Evolutionary conservation across 352 stramenopile genomes (phyloP).

Genomic region (Globisporangium ultimum): DNA sequence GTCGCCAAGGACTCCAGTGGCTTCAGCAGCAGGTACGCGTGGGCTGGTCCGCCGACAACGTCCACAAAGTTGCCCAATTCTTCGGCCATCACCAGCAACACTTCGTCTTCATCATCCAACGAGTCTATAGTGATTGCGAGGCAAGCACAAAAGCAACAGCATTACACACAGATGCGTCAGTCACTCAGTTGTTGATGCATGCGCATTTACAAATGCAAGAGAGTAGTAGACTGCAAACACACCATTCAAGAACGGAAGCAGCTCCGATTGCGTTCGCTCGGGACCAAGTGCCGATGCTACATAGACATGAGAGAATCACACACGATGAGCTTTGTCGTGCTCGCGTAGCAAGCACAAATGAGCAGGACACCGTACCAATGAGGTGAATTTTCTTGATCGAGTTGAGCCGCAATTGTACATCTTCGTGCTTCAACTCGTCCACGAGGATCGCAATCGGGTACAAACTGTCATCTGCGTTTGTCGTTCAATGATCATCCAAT

Average conservation of each 20-base stretch:
- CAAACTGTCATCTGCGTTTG: constrained; percentile 59
- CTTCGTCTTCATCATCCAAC: constrained; percentile 97
- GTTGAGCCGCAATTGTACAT: constrained; percentile 90
- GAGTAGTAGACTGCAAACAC: constrained; percentile 4
- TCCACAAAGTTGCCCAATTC: constrained; percentile 88
- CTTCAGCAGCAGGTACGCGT: constrained; percentile 90
- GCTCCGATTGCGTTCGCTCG: constrained; percentile 90
- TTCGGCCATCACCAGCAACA: constrained; percentile 93
- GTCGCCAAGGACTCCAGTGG: constrained; percentile 93
- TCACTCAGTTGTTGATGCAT: constrained; percentile 1
- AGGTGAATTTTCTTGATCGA: constrained; percentile 89
- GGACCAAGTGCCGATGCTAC: constrained; percentile 85
- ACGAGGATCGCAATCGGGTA: constrained; percentile 90
- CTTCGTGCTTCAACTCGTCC: constrained; percentile 91
- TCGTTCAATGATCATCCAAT: neutral
- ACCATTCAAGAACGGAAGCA: constrained; percentile 98
- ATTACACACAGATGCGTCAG: neutral
- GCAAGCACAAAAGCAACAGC: constrained; percentile 8
- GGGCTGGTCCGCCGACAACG: constrained; percentile 86
- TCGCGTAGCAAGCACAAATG: too few relatives aligned
- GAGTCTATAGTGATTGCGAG: constrained; percentile 65
- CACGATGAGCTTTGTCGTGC: neutral
- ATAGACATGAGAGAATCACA: constrained; percentile 8
- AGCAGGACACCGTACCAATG: constrained; percentile 55
- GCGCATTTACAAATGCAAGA: neutral